These are phyloP conservation scores for Ophiostoma pallidulum DNA, from an alignment of 2,329 filamentous ascomycete species.

Conservation along the genomic window DNA sequence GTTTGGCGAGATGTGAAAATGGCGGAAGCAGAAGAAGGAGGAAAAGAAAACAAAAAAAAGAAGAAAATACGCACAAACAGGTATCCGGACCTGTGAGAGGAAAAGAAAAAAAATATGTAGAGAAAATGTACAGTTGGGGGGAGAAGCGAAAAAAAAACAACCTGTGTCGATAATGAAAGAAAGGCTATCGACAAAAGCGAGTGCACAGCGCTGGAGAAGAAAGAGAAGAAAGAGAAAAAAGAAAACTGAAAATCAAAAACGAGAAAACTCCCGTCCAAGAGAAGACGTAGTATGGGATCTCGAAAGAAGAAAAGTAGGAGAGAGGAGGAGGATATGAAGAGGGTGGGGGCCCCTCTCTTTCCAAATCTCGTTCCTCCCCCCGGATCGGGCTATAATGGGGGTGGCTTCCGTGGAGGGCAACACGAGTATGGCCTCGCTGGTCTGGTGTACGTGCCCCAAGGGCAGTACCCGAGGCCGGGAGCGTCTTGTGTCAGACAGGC, in stretches of 20 bases:
- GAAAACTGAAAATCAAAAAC: conserved; percentile 6
- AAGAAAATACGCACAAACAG: conserved; percentile 10
- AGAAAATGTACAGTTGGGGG: conserved; percentile 18
- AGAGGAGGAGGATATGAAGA: neutral
- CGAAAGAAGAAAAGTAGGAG: no score
- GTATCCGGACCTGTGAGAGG: conserved; percentile 10
- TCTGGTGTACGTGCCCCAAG: conserved; percentile 26
- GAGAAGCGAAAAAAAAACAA: conserved; percentile 20
- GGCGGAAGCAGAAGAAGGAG: no score
- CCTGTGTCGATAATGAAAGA: conserved; percentile 42
- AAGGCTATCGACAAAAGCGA: conserved; percentile 41
- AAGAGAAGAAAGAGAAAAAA: conserved; percentile 21
- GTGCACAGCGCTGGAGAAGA: conserved; percentile 37
- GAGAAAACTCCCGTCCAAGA: no score
- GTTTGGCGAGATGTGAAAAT: no score
- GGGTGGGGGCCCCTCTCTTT: conserved; percentile 4
- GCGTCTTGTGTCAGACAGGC: conserved; percentile 31
- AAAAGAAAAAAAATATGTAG: conserved; percentile 16
- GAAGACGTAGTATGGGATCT: conserved; percentile 17
- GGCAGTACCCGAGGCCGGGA: conserved; percentile 28
- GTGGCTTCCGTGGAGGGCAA: conserved; percentile 16
- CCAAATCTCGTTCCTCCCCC: neutral
- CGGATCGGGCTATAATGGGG: conserved; percentile 22
- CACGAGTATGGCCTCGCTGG: conserved; percentile 16
- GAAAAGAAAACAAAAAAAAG: conserved; percentile 3